Percentiles rank a stretch among this genome's conserved stretches.
Evolutionary conservation across 768 basidiomycete genomes (phyloP).

Genomic region (Mycena belliarum): DNA sequence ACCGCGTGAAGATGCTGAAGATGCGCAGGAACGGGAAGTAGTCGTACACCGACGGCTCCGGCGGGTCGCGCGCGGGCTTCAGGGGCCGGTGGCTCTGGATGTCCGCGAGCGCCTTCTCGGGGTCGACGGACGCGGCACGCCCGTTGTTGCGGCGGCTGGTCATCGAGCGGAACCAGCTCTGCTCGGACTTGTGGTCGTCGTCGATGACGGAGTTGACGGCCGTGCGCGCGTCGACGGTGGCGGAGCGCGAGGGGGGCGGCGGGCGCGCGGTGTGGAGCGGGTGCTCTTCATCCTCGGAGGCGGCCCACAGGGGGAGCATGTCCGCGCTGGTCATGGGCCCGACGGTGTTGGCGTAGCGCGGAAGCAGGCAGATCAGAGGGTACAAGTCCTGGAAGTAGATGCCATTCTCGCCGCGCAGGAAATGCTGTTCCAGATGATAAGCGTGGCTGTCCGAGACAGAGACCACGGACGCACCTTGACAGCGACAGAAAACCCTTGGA

Average conservation of each 20-base stretch:
- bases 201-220: neutral
- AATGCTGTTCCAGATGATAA: slow-evolving; percentile 36
- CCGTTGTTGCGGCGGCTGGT: slow-evolving; percentile 8
- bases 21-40: slow-evolving; percentile 57
- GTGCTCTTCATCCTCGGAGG: slow-evolving; percentile 37
- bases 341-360: slow-evolving; percentile 49
- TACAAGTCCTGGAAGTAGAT: slow-evolving; percentile 77
- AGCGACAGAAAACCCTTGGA: slow-evolving; percentile 68
- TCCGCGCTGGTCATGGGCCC: slow-evolving; percentile 35
- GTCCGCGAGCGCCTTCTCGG: slow-evolving; percentile 44
- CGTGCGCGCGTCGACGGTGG: neutral
- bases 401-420: slow-evolving; percentile 67
- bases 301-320: slow-evolving; percentile 59
- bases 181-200: slow-evolving; percentile 13
- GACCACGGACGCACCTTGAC: slow-evolving; percentile 52
- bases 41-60: slow-evolving; percentile 47
- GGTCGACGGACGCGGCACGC: slow-evolving; percentile 37
- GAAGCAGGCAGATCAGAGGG: slow-evolving; percentile 68
- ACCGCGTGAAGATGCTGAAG: slow-evolving; percentile 39
- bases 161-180: slow-evolving; percentile 15
- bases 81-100: slow-evolving; percentile 42
- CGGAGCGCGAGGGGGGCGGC: slow-evolving; percentile 13
- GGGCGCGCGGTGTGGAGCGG: slow-evolving; percentile 16
- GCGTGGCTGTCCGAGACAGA: neutral
- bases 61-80: slow-evolving; percentile 62